A percentile compares a stretch with the other conserved stretches of the same genome.
phyloP scores from a whole-genome alignment of 192 early-diverging fungal genomes.

The Coemansia sp. region DNA sequence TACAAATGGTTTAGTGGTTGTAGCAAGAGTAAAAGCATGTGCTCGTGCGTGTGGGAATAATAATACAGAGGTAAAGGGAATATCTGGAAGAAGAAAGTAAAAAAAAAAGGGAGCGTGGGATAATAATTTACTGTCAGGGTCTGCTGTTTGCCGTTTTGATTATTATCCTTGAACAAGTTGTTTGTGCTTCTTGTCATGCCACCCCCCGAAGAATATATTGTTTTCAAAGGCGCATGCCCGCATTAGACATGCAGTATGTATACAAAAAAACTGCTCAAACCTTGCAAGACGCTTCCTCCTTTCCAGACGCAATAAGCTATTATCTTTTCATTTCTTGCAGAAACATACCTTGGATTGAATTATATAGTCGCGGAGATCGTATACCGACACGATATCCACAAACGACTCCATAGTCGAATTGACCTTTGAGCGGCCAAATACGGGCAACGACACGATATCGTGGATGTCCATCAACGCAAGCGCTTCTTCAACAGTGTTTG shows the following conservation, averaged over 20 bases:
- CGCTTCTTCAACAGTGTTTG: conserved; percentile 25
- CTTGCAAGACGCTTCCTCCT: no score
- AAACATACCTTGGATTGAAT: conserved; percentile 32
- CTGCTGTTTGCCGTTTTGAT: no score
- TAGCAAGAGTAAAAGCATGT: not conserved
- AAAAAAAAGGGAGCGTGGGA: not conserved
- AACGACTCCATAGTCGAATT: conserved; percentile 6
- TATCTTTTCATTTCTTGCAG: no score
- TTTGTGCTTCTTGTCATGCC: no score
- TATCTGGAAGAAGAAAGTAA: not conserved
- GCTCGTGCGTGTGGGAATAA: not conserved
- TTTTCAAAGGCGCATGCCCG: no score
- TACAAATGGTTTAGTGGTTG: not conserved
- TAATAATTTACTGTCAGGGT: not conserved
- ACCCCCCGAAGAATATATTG: no score
- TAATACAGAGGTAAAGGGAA: not conserved
- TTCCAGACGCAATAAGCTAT: no score
- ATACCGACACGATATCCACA: conserved; percentile 48
- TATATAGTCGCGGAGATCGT: conserved; percentile 51
- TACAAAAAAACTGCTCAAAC: no score
- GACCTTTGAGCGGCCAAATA: conserved; percentile 16
- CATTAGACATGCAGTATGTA: no score
- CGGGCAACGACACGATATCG: conserved; percentile 47
- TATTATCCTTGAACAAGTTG: not conserved
- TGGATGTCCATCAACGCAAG: conserved; percentile 36